Base-by-base conservation (phyloP, 2,329 filamentous ascomycete genomes). In the Sordariomycetes sp. region DNA sequence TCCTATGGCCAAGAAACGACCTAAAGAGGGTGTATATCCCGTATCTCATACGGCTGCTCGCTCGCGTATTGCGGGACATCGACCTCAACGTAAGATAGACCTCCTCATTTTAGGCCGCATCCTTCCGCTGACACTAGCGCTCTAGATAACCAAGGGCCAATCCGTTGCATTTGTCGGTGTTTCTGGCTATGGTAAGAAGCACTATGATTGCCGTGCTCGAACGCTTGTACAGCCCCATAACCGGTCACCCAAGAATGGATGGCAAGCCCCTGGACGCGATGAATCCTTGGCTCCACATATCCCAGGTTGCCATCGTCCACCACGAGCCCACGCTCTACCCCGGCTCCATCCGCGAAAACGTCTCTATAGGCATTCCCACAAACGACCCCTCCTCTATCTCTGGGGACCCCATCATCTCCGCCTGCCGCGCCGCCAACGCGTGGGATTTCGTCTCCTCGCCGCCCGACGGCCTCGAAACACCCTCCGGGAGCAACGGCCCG, bases 401-500 rank as follows among this genome's bases (percentile, higher is more conserved):
- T 3, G 70, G 69, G 24, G 70, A 69, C 3, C 66, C 71, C 10
- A 72, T 82, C 20, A 64, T 74, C 12, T 67, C 71, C 1, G 80
- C 79, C 1, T 81, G 78, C 58, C 67, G 70, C 32, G 73, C 79
- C 54, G 77, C 80, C n/a, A 81, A 80, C 65, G 76, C 78, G 2
- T 74, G 76, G 62, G 75, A 79, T 15, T 84, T 84, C 59, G 72
- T 84, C 34, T 65, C 70, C 1, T 76, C 75, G 1, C 71, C 84
- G 0, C 79, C 81, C 2, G 70, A 86, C 58, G 82, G 81, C 0
- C 82, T 87, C 57, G 70, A 75, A 1, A 86, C 85, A 0, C 71
- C 75, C 1, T 85, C 86, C 24, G 86, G 86, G 1, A 79, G 84
- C 62, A 78, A 80, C 53, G 86, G 86, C 0, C 79, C 85, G 24